Conservation (phyloP, 2,329 filamentous ascomycete species). For the Aspergillus bombycis region DNA sequence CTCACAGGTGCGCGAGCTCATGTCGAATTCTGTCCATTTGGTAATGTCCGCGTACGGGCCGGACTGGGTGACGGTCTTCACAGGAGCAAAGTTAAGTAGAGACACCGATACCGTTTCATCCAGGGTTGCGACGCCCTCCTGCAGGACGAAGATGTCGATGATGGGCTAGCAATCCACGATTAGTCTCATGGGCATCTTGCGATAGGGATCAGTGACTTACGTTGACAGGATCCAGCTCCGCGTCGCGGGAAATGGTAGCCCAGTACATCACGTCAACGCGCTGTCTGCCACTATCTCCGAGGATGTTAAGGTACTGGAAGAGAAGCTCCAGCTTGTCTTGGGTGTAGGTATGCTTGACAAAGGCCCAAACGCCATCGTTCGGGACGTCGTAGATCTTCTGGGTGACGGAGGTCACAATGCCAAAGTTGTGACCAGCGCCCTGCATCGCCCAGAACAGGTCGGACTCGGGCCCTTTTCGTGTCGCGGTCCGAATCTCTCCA, state of each 20-base stretch:
- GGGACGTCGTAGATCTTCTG: slow-evolving; percentile 49
- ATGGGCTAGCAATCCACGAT: slow-evolving; percentile 9
- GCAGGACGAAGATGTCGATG: slow-evolving; percentile 13
- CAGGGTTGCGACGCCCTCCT: slow-evolving; percentile 7
- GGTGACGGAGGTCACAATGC: slow-evolving; percentile 53
- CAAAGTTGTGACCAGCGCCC: slow-evolving; percentile 62
- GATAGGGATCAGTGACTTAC: slow-evolving; percentile 3
- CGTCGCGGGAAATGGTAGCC: slow-evolving; percentile 7
- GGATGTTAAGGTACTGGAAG: slow-evolving; percentile 15
- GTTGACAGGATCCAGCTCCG: slow-evolving; percentile 9
- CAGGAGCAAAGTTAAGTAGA: slow-evolving; percentile 43
- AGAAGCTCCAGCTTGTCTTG: slow-evolving; percentile 11
- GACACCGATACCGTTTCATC: slow-evolving; percentile 1
- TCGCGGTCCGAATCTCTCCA: slow-evolving; percentile 33
- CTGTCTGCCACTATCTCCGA: slow-evolving; percentile 7
- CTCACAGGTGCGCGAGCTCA: slow-evolving; percentile 38
- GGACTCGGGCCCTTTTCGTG: not conserved
- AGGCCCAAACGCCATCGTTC: slow-evolving; percentile 12
- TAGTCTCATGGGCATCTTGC: not conserved
- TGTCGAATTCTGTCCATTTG: slow-evolving; percentile 43
- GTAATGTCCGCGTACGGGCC: slow-evolving; percentile 49
- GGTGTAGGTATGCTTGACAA: slow-evolving; percentile 11
- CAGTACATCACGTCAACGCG: slow-evolving; percentile 14
- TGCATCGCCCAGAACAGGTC: slow-evolving; percentile 60
- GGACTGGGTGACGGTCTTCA: slow-evolving; percentile 27